These are phyloP conservation scores for Fusarium denticulatum DNA, from an alignment of 2,329 filamentous ascomycete genomes.

Conservation along the genomic window DNA sequence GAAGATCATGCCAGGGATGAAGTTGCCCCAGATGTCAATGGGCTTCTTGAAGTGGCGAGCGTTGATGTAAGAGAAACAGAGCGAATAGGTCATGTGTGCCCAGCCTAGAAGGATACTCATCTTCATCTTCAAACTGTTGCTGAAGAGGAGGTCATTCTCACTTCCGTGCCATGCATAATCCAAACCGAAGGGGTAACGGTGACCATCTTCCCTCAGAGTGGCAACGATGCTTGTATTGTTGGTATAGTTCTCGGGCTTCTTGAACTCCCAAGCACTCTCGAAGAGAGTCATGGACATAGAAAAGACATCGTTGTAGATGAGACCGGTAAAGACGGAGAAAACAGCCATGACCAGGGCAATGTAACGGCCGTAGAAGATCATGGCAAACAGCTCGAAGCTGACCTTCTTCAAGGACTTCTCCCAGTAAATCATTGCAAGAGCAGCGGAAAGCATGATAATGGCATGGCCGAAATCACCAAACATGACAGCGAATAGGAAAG, in stretches of 20 bases:
- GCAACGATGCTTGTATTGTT: conserved; percentile 72
- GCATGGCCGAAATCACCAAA: conserved; percentile 98
- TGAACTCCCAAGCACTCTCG: conserved; percentile 87
- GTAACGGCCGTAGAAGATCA: conserved; percentile 99
- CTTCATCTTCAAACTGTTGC: conserved; percentile 99
- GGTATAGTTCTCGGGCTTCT: conserved; percentile 72
- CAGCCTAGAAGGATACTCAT: conserved; percentile 97
- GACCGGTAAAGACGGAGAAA: conserved; percentile 95
- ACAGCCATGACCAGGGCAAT: conserved; percentile 98
- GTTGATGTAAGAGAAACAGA: conserved; percentile 92
- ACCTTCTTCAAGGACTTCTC: conserved; percentile 95
- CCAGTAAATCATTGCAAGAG: conserved; percentile 94
- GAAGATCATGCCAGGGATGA: conserved; percentile 98
- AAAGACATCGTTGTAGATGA: conserved; percentile 98
- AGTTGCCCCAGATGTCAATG: conserved; percentile 97
- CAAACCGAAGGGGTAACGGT: conserved; percentile 94
- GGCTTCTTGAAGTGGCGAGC: conserved; percentile 93
- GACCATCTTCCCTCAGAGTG: conserved; percentile 71
- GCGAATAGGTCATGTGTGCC: conserved; percentile 98
- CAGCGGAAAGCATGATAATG: conserved; percentile 84
- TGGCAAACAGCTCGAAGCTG: conserved; percentile 90
- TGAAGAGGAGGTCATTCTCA: conserved; percentile 94
- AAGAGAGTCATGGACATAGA: conserved; percentile 93
- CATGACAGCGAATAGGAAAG: conserved; percentile 99
- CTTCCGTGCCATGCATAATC: conserved; percentile 97